These are phyloP conservation scores for Apiospora sp. DNA, from an alignment of 2,329 filamentous ascomycete genomes.

Conservation along the genomic window DNA sequence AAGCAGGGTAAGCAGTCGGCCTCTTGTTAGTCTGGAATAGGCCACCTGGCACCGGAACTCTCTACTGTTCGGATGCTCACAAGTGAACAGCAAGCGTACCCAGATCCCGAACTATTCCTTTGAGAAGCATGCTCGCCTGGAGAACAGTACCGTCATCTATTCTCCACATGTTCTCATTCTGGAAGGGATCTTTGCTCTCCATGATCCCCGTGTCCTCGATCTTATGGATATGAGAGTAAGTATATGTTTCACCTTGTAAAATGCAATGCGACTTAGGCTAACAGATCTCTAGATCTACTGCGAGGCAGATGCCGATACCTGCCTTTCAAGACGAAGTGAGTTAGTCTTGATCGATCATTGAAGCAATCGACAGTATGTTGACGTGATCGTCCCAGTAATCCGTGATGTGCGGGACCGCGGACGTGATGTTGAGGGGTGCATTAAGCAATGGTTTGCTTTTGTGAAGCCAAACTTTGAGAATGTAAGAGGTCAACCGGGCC, in stretches of 20 bases:
- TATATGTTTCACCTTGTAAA: not conserved
- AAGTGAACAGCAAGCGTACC: constrained; percentile 73
- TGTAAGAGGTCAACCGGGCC: constrained; percentile 43
- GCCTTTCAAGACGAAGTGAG: constrained; percentile 83
- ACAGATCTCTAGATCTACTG: constrained; percentile 78
- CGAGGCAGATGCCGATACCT: constrained; percentile 94
- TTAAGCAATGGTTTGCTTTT: constrained; percentile 97
- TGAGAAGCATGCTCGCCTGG: constrained; percentile 81
- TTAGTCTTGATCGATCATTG: not conserved
- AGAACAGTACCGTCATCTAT: constrained; percentile 82
- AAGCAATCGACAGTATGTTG: not conserved
- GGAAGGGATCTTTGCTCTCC: constrained; percentile 94
- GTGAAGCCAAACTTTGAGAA: constrained; percentile 97
- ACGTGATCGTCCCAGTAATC: constrained; percentile 57
- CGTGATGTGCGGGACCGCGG: constrained; percentile 91
- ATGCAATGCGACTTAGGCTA: constrained; percentile 25
- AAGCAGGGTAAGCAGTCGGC: constrained; percentile 76
- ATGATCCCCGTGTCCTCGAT: constrained; percentile 85
- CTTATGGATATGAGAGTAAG: constrained; percentile 87
- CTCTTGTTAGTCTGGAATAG: constrained; percentile 22
- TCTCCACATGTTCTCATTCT: constrained; percentile 95
- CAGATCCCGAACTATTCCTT: constrained; percentile 97
- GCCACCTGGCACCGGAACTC: not conserved
- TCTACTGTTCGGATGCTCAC: not conserved
- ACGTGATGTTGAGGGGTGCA: constrained; percentile 90